Evolutionary conservation across 306 rosid species (phyloP).

Genomic region (Acacia crassicarpa): DNA sequence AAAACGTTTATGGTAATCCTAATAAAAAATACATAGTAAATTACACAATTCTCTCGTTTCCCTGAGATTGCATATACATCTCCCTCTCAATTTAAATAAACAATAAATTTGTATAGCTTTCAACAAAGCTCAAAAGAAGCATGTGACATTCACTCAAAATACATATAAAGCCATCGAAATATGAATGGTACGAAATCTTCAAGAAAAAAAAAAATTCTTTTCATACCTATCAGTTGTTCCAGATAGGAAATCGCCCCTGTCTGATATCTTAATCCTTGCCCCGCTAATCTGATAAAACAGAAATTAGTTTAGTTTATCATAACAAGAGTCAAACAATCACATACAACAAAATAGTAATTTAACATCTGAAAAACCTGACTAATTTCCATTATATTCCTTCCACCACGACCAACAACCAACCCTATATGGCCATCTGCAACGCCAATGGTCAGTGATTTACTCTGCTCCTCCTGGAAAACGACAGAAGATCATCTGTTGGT

Average conservation of each 20-base stretch:
- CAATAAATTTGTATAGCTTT: background rate
- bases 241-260: conserved; percentile 93
- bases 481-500: conserved; percentile 28
- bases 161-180: conserved; percentile 5
- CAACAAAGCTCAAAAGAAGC: background rate
- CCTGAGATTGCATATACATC: background rate
- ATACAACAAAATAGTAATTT: background rate
- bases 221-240: conserved; percentile 91
- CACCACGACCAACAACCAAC: conserved; percentile 97
- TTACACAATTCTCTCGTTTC: too few species aligned
- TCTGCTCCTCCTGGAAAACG: conserved; percentile 79
- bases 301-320: conserved; percentile 19
- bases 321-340: background rate
- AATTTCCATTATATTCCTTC: conserved; percentile 89
- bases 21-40: too few species aligned
- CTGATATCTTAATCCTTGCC: conserved; percentile 98
- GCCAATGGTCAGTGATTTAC: conserved; percentile 82
- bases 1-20: background rate
- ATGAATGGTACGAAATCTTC: conserved; percentile 5
- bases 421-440: conserved; percentile 88
- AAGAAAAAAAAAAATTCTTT: conserved; percentile 10
- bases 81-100: background rate
- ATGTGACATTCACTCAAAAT: background rate
- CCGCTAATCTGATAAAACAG: conserved; percentile 71
- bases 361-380: conserved; percentile 70